Evolutionary conservation across 495 filamentous ascomycete species (phyloP).

Genomic region (Xeromyces bisporus): DNA sequence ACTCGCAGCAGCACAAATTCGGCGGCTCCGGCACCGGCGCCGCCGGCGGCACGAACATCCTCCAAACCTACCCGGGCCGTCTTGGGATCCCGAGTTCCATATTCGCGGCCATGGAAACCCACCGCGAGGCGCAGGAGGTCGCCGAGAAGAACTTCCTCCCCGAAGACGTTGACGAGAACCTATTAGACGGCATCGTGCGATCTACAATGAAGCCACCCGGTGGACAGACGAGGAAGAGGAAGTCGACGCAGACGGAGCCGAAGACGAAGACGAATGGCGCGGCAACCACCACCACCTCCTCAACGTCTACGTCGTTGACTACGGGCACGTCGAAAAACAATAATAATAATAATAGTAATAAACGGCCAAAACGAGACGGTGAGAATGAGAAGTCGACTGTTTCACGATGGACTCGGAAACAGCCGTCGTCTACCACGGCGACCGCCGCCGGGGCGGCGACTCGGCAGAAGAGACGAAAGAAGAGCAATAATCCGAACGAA

Average conservation of each 20-base stretch:
- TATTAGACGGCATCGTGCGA: conserved; percentile 48
- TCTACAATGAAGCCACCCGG: conserved; percentile 21
- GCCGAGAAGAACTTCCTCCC: conserved; percentile 70
- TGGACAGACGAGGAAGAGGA: conserved; percentile 27
- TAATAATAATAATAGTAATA: too few relatives aligned
- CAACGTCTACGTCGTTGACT: too few relatives aligned
- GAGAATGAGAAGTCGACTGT: conserved; percentile 14
- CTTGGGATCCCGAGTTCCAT: conserved; percentile 61
- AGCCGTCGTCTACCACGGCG: conserved; percentile 17
- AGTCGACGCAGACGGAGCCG: conserved; percentile 34
- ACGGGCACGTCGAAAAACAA: too few relatives aligned
- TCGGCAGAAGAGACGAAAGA: conserved; percentile 29
- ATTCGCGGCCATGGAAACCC: conserved; percentile 55
- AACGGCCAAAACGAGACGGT: conserved; percentile 28
- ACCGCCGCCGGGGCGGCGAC: conserved; percentile 17
- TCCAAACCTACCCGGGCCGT: conserved; percentile 71
- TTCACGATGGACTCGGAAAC: conserved; percentile 12
- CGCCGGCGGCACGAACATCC: conserved; percentile 48
- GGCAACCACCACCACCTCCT: conserved; percentile 7
- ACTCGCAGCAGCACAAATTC: conserved; percentile 32
- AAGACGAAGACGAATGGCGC: conserved; percentile 21
- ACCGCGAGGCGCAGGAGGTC: conserved; percentile 64
- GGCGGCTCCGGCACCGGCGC: conserved; percentile 35
- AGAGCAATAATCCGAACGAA: conserved; percentile 14
- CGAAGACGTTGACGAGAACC: conserved; percentile 64